These are phyloP conservation scores for Candida pini DNA, from an alignment of 805 yeast species.

Conservation along the genomic window DNA sequence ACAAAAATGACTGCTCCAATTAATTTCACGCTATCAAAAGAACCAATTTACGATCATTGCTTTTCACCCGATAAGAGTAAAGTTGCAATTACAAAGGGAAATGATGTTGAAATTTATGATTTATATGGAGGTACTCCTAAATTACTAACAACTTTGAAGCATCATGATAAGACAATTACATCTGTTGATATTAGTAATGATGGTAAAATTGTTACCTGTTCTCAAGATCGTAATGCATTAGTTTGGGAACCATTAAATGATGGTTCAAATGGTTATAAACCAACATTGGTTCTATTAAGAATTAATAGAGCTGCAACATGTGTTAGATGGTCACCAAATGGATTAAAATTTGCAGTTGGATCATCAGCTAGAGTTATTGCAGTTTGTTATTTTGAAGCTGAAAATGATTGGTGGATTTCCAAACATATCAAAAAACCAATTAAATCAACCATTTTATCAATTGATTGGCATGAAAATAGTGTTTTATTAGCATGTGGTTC, in stretches of 20 bases:
- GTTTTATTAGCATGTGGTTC: conserved; percentile 87
- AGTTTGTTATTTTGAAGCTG: conserved; percentile 91
- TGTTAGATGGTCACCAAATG: conserved; percentile 93
- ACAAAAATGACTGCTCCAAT: conserved; percentile 30
- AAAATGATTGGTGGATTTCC: conserved; percentile 99
- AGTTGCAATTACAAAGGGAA: conserved; percentile 80
- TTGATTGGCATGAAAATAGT: conserved; percentile 92
- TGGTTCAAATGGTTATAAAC: conserved; percentile 49
- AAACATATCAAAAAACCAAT: conserved; percentile 96
- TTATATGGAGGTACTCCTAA: conserved; percentile 49
- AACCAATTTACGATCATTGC: conserved; percentile 87
- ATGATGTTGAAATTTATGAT: conserved; percentile 67
- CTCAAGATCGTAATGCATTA: conserved; percentile 95
- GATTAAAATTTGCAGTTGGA: conserved; percentile 95
- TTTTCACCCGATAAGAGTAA: conserved; percentile 60
- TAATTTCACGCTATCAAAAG: conserved; percentile 65
- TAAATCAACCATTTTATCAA: conserved; percentile 73
- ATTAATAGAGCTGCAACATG: conserved; percentile 93
- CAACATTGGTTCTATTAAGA: conserved; percentile 86
- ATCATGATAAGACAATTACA: conserved; percentile 91
- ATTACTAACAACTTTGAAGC: conserved; percentile 60
- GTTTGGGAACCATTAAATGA: conserved; percentile 83
- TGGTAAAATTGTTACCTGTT: conserved; percentile 91
- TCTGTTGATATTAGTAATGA: conserved; percentile 86
- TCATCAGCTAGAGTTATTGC: conserved; percentile 93